Evolutionary conservation across 805 yeast genomes (phyloP).

Genomic region (Aciculoconidium aculeatum): DNA sequence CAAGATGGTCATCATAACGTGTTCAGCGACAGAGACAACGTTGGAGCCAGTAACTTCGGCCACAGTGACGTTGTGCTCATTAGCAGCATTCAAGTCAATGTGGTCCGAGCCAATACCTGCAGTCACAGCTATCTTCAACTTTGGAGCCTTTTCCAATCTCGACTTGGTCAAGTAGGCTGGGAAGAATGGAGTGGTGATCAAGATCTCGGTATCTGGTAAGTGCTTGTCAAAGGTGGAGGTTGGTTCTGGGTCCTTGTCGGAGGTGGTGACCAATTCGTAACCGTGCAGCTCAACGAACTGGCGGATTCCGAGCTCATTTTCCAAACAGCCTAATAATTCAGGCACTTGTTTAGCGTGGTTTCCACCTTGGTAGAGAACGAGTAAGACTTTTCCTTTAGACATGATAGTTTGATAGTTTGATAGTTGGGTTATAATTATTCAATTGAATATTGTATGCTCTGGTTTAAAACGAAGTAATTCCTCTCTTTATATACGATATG

Average conservation of each 20-base stretch:
- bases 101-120: conserved; percentile 89
- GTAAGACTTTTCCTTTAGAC: conserved; percentile 35
- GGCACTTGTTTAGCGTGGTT: conserved; percentile 56
- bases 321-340: conserved; percentile 61
- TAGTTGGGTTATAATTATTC: no score
- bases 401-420: no score
- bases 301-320: conserved; percentile 70
- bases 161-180: conserved; percentile 70
- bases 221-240: conserved; percentile 55
- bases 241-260: conserved; percentile 60
- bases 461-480: no score
- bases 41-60: conserved; percentile 81
- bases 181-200: conserved; percentile 79
- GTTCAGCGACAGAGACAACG: conserved; percentile 77
- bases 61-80: conserved; percentile 58
- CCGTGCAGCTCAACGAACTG: conserved; percentile 61
- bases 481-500: no score
- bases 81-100: conserved; percentile 65
- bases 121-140: conserved; percentile 62
- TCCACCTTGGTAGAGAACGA: conserved; percentile 56
- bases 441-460: no score
- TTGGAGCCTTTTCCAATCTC: conserved; percentile 64
- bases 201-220: conserved; percentile 65
- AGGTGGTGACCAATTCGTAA: conserved; percentile 59
- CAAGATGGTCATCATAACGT: conserved; percentile 67